Evolutionary conservation across 371 early-diverging fungal species (phyloP).

Genomic region (Coemansia sp.): DNA sequence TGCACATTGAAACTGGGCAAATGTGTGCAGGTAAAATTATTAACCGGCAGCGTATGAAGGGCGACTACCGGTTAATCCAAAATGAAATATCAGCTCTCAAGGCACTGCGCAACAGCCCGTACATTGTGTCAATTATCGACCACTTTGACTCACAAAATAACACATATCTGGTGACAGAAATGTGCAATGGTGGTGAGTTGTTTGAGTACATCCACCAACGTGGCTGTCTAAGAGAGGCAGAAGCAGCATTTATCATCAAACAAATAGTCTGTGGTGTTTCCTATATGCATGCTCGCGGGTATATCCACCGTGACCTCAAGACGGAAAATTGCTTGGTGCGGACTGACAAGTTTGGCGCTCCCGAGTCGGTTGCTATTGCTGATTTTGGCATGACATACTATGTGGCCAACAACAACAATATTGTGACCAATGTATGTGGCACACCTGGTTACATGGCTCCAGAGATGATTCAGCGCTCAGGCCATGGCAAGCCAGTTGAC

Average conservation of each 20-base stretch:
- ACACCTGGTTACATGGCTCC: constrained; percentile 93
- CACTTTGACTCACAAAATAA: constrained; percentile 92
- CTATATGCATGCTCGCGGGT: constrained; percentile 76
- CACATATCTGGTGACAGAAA: constrained; percentile 88
- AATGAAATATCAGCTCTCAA: constrained; percentile 90
- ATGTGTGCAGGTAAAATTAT: constrained; percentile 90
- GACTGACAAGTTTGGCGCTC: not conserved
- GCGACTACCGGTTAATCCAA: constrained; percentile 82
- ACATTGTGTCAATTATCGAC: constrained; percentile 82
- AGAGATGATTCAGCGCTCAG: constrained; percentile 74
- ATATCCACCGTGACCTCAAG: constrained; percentile 82
- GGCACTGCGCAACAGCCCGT: constrained; percentile 80
- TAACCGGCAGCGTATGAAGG: constrained; percentile 84
- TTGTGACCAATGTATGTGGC: constrained; percentile 87
- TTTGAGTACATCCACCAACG: constrained; percentile 86
- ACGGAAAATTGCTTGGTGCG: constrained; percentile 77
- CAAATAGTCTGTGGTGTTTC: constrained; percentile 79
- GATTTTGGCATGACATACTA: constrained; percentile 69
- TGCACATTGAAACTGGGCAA: constrained; percentile 75
- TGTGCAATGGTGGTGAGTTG: constrained; percentile 89
- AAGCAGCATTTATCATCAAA: constrained; percentile 74
- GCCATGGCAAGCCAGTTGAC: constrained; percentile 85
- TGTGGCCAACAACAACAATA: constrained; percentile 60
- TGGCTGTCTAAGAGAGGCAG: constrained; percentile 64
- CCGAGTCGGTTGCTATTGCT: constrained; percentile 62